These are phyloP conservation scores for Ceriops decandra DNA, from an alignment of 345 rosid genomes.

Conservation along the genomic window DNA sequence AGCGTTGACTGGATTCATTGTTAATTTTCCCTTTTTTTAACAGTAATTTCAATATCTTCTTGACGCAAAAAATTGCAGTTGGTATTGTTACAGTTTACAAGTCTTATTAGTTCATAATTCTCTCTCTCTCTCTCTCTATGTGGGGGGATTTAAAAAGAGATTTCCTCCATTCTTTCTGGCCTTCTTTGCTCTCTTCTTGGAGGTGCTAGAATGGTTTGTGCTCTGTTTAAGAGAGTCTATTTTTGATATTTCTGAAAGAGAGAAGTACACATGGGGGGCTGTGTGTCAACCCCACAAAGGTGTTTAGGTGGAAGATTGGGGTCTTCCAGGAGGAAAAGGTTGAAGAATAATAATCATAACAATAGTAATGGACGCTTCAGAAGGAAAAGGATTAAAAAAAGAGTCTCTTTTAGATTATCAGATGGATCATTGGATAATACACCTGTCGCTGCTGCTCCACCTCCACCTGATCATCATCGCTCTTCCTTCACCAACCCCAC, in stretches of 20 bases:
- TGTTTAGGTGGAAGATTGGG: slow-evolving; percentile 63
- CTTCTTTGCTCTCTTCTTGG: slow-evolving; percentile 5
- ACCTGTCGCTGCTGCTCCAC: slow-evolving; percentile 26
- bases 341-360: too few relatives aligned
- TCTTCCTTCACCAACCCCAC: slow-evolving; percentile 51
- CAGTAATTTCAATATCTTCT: not conserved
- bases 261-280: slow-evolving; percentile 59
- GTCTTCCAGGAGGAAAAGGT: slow-evolving; percentile 42
- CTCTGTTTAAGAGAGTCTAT: slow-evolving; percentile 6
- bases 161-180: not conserved
- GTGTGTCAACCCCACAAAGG: slow-evolving; percentile 68
- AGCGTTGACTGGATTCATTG: not conserved
- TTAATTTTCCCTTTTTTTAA: too few relatives aligned
- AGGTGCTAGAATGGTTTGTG: not conserved
- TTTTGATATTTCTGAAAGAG: slow-evolving; percentile 15
- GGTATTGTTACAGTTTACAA: not conserved
- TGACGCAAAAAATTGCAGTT: not conserved
- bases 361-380: slow-evolving; percentile 28
- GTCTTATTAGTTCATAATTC: not conserved
- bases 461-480: slow-evolving; percentile 34
- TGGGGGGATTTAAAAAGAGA: not conserved
- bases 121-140: not conserved
- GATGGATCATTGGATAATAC: slow-evolving; percentile 48
- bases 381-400: slow-evolving; percentile 41
- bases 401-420: slow-evolving; percentile 45